Conservation (phyloP, 306 rosid genomes). For the Medicago arabica region DNA sequence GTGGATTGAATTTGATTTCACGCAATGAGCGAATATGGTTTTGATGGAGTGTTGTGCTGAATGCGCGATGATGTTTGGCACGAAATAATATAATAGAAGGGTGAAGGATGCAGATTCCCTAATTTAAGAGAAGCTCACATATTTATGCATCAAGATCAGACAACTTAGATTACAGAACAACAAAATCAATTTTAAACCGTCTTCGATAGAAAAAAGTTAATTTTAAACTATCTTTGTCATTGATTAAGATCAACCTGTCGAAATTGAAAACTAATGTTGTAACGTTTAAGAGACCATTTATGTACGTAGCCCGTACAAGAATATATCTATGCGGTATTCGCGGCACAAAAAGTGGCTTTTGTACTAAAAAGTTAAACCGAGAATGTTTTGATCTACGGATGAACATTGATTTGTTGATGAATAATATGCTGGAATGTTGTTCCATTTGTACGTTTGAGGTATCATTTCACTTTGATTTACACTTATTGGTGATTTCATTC, state of each 20-base stretch:
- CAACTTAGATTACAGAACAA: too few relatives aligned
- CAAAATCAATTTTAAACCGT: background rate
- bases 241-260: background rate
- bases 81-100: too few relatives aligned
- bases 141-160: background rate
- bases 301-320: background rate
- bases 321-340: conserved; percentile 8
- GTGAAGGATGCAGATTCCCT: too few relatives aligned
- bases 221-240: background rate
- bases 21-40: too few relatives aligned
- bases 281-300: background rate
- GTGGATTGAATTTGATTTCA: background rate
- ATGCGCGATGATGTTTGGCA: too few relatives aligned
- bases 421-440: background rate
- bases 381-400: conserved; percentile 31
- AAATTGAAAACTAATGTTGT: background rate
- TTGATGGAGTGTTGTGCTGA: too few relatives aligned
- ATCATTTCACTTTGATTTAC: background rate
- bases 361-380: conserved; percentile 16
- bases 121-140: too few relatives aligned
- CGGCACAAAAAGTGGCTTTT: conserved; percentile 14
- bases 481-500: conserved; percentile 1
- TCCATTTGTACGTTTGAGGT: background rate
- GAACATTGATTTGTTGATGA: conserved; percentile 22
- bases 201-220: too few relatives aligned